Conservation (phyloP, 164 flowering plant species). For the Aristolochia fimbriata region DNA sequence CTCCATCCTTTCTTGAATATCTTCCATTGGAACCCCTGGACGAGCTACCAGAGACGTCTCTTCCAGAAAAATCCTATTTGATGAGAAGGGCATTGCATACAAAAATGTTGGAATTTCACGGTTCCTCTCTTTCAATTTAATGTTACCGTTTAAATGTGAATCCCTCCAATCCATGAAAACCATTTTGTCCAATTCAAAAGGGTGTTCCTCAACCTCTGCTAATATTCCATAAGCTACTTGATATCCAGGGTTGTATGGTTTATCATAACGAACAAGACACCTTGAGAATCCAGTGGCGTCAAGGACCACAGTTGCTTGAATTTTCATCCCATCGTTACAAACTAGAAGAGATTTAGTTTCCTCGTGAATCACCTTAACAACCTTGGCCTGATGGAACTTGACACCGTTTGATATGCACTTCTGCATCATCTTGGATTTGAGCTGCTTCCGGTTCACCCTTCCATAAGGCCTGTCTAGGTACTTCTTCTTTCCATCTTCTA, state of each 20-base stretch:
- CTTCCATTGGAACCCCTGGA: slow-evolving; percentile 67
- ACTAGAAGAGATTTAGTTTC: slow-evolving; percentile 59
- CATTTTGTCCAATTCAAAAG: slow-evolving; percentile 88
- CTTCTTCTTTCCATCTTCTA: slow-evolving; percentile 46
- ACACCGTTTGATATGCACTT: slow-evolving; percentile 84
- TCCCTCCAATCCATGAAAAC: slow-evolving; percentile 97
- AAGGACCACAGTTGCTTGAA: slow-evolving; percentile 73
- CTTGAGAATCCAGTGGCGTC: slow-evolving; percentile 92
- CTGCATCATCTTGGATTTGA: slow-evolving; percentile 85
- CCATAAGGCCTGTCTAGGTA: slow-evolving; percentile 73
- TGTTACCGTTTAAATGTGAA: slow-evolving; percentile 46
- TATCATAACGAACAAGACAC: slow-evolving; percentile 82
- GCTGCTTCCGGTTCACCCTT: slow-evolving; percentile 71
- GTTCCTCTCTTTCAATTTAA: slow-evolving; percentile 49
- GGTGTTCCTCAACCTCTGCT: slow-evolving; percentile 90
- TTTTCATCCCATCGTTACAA: slow-evolving; percentile 72
- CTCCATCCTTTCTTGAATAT: slow-evolving; percentile 84
- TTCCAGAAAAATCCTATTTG: slow-evolving; percentile 69
- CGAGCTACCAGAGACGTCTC: slow-evolving; percentile 93
- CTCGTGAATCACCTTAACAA: slow-evolving; percentile 69
- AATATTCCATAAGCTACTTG: slow-evolving; percentile 92
- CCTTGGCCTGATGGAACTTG: slow-evolving; percentile 84
- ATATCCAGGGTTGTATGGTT: slow-evolving; percentile 88
- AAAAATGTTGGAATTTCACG: slow-evolving; percentile 71
- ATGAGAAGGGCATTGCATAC: slow-evolving; percentile 93